Evolutionary conservation across 2,329 filamentous ascomycete genomes (phyloP).

Genomic region (Colletotrichum neosansevieriae): DNA sequence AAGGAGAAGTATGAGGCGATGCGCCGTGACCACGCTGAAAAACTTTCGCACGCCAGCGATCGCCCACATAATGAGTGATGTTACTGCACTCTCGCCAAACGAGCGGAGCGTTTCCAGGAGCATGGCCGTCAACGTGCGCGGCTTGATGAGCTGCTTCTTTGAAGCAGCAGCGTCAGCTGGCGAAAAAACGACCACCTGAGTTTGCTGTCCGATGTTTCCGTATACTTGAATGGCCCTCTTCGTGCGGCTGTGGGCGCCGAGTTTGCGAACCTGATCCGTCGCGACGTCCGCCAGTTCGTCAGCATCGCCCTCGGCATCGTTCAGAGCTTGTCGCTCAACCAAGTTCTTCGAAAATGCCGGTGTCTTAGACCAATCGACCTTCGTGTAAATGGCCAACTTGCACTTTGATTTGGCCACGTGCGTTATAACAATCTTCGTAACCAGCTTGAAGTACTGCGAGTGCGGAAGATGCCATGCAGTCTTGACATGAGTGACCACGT

Average conservation of each 20-base stretch:
- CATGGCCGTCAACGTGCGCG: conserved; percentile 74
- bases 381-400: conserved; percentile 88
- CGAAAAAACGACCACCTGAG: conserved; percentile 71
- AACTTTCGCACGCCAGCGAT: conserved; percentile 74
- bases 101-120: conserved; percentile 79
- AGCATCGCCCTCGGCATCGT: conserved; percentile 79
- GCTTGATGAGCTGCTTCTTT: conserved; percentile 71
- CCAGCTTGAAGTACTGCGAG: conserved; percentile 80
- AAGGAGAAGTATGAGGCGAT: conserved; percentile 78
- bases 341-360: conserved; percentile 71
- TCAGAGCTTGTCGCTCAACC: conserved; percentile 78
- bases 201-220: conserved; percentile 78
- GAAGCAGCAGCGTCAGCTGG: conserved; percentile 59
- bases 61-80: conserved; percentile 81
- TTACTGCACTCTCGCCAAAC: conserved; percentile 79
- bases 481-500: conserved; percentile 72
- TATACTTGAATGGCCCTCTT: conserved; percentile 85
- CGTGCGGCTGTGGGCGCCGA: conserved; percentile 80
- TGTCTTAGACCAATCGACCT: conserved; percentile 85
- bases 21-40: conserved; percentile 77
- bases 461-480: conserved; percentile 88
- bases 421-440: conserved; percentile 94
- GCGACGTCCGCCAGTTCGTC: conserved; percentile 81
- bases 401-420: conserved; percentile 92
- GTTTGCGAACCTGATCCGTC: conserved; percentile 80